Evolutionary conservation across 1,139 yeast genomes (phyloP).

Genomic region (Scheffersomyces titani): DNA sequence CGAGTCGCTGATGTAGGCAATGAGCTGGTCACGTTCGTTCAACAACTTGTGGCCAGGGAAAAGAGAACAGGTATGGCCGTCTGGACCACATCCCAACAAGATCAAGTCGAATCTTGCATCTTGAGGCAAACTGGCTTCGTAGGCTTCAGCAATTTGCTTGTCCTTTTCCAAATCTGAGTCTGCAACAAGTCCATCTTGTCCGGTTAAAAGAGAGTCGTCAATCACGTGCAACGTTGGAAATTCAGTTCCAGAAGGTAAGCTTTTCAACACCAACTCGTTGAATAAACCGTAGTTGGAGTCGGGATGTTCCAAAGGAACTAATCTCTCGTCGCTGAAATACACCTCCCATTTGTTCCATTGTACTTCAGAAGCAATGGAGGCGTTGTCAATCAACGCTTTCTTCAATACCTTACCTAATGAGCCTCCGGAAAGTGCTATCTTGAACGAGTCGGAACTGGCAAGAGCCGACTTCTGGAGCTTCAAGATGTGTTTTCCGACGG

Average conservation of each 20-base stretch:
- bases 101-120: slow-evolving; percentile 52
- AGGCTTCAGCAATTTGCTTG: slow-evolving; percentile 50
- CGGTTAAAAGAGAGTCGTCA: slow-evolving; percentile 48
- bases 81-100: slow-evolving; percentile 77
- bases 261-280: slow-evolving; percentile 54
- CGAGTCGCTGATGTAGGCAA: slow-evolving; percentile 55
- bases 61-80: slow-evolving; percentile 78
- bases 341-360: slow-evolving; percentile 86
- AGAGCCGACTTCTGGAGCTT: slow-evolving; percentile 57
- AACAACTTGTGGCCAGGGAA: slow-evolving; percentile 61
- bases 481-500: slow-evolving; percentile 58
- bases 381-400: slow-evolving; percentile 64
- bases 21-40: slow-evolving; percentile 35
- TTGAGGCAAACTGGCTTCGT: slow-evolving; percentile 46
- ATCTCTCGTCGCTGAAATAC: slow-evolving; percentile 94
- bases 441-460: slow-evolving; percentile 45
- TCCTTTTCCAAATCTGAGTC: slow-evolving; percentile 43
- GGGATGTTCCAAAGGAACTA: slow-evolving; percentile 81
- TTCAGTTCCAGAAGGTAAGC: slow-evolving; percentile 30
- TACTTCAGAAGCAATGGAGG: slow-evolving; percentile 44
- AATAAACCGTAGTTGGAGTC: slow-evolving; percentile 72
- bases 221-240: slow-evolving; percentile 53
- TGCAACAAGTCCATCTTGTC: slow-evolving; percentile 44
- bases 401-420: slow-evolving; percentile 78
- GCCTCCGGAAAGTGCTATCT: slow-evolving; percentile 88